phyloP scores from a whole-genome alignment of 1,284 basidiomycete species.

The Malassezia vespertilionis region DNA sequence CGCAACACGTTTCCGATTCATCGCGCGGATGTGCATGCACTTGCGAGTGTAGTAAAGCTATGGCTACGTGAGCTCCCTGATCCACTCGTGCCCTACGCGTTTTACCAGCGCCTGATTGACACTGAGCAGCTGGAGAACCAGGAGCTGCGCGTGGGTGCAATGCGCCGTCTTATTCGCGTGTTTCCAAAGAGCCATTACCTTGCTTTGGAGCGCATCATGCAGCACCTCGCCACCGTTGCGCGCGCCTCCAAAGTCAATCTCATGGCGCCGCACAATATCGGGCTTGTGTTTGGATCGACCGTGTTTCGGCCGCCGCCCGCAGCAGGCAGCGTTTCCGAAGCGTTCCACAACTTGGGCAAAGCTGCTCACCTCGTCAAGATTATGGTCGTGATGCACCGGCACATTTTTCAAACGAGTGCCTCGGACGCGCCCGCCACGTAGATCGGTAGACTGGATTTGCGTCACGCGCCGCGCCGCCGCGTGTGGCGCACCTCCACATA shows the following conservation, averaged over 20 bases:
- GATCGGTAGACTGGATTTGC: too few relatives aligned
- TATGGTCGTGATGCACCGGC: conserved; percentile 34
- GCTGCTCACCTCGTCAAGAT: conserved; percentile 46
- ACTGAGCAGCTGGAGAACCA: conserved; percentile 35
- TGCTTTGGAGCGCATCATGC: conserved; percentile 31
- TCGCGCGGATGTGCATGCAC: conserved; percentile 39
- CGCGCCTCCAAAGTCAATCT: conserved; percentile 35
- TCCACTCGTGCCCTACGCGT: conserved; percentile 41
- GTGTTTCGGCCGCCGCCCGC: conserved; percentile 41
- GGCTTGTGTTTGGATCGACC: conserved; percentile 45
- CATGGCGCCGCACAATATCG: conserved; percentile 45
- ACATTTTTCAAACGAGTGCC: conserved; percentile 10
- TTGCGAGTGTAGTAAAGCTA: conserved; percentile 40
- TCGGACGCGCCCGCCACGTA: too few relatives aligned
- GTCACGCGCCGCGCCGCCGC: too few relatives aligned
- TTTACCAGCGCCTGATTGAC: conserved; percentile 37
- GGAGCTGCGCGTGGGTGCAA: conserved; percentile 35
- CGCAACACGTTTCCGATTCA: conserved; percentile 28
- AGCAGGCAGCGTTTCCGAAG: conserved; percentile 25
- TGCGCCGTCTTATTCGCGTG: conserved; percentile 38
- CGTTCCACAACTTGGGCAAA: conserved; percentile 39
- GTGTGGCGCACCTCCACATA: too few relatives aligned
- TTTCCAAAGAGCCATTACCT: conserved; percentile 41
- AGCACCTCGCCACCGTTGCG: conserved; percentile 37
- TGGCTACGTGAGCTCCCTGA: conserved; percentile 46